Base-by-base conservation (phyloP, 257 asterid genomes). In the Avicennia marina region DNA sequence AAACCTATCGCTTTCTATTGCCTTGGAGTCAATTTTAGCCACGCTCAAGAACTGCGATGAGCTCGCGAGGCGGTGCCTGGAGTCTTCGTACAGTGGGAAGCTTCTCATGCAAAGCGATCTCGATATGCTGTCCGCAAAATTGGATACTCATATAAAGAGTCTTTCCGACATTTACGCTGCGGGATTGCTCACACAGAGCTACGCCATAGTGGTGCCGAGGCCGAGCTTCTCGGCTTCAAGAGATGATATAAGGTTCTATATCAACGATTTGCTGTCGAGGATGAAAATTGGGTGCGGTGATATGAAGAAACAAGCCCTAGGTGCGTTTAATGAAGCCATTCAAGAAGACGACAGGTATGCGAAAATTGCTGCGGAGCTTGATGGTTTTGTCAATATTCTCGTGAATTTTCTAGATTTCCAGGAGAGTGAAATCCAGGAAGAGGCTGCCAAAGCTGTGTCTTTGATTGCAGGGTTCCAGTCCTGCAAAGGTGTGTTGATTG, bases 21-120 rank as follows among this genome's bases (percentile, higher is more conserved):
- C 94, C 0, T 62, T 91, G 2, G 79, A 78, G 13, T 66, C 88
- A n/a, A 80, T 91, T 60, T 38, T 34, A 6, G 64, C 60, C 4
- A 82, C 95, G 0, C 74, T 91, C 7, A 43, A 60, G 25, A 56
- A 49, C 15, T 81, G 95, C 63, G 65, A 72, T 20, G 78, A 70
- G 7, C 88, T 83, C 29, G 84, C 87, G 0, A 48, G 24, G 38
- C 46, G 69, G 62, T 93, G 99, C 29, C 40, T 77, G 56, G 81
- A 77, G 7, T 52, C 61, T 19, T 78, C 97, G 12, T 89, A 72
- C 40, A 56, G 81, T 47, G 95, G 99, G 55, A 93, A 93, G 77
- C 80, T 93, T 18, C 94, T 72, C 57, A 93, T 84, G 96, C 89
- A 86, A 61, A 93, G 99, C 64, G 90, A 89, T 78, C 90, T 89